Evolutionary conservation across 768 basidiomycete genomes (phyloP).

Genomic region (Collybia sordida): DNA sequence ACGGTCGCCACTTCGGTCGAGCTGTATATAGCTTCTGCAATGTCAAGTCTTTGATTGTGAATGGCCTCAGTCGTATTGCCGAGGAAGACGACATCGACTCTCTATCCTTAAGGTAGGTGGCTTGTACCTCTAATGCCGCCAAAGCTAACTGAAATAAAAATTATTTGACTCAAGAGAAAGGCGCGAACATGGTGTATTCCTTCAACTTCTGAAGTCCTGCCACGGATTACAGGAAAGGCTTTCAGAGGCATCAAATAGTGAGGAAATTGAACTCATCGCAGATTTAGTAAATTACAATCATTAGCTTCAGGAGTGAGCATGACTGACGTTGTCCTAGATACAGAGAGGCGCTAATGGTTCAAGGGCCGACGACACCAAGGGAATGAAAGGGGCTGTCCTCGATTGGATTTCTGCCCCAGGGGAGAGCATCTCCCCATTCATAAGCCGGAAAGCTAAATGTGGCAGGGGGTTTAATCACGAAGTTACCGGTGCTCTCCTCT

Average conservation of each 20-base stretch:
- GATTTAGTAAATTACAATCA: neutral
- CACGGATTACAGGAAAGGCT: neutral
- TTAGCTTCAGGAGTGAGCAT: no score
- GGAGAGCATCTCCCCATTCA: neutral
- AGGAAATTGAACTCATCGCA: conserved; percentile 2
- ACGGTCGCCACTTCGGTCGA: conserved; percentile 3
- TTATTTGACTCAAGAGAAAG: neutral
- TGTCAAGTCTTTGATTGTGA: neutral
- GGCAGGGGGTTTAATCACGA: conserved; percentile 1
- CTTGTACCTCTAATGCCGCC: neutral
- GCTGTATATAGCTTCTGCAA: conserved; percentile 2
- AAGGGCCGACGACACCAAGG: conserved; percentile 1
- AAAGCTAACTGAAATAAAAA: neutral
- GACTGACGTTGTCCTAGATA: neutral
- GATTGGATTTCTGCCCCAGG: neutral
- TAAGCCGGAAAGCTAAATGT: neutral
- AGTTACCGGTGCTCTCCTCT: neutral
- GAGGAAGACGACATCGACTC: neutral
- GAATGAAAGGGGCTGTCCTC: neutral
- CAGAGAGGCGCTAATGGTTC: conserved; percentile 2
- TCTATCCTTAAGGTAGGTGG: neutral
- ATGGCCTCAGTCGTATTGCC: neutral
- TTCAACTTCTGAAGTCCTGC: neutral
- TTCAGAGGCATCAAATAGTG: neutral
- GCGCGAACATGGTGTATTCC: neutral